Evolutionary conservation across 306 rosid genomes (phyloP).

Genomic region (Prunus kanzakura): DNA sequence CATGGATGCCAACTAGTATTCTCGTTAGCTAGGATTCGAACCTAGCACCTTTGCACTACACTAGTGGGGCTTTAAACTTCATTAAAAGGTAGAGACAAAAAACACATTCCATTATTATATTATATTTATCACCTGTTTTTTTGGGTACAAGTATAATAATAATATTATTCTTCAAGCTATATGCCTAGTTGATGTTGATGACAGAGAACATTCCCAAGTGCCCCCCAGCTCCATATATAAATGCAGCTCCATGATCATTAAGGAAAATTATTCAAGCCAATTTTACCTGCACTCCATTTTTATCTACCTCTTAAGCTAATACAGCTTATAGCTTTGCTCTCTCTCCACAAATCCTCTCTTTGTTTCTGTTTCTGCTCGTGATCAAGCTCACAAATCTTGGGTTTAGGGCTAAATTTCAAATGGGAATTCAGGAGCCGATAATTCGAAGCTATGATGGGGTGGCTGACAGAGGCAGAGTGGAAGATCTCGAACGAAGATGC

Average conservation of each 20-base stretch:
- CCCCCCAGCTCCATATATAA: slow-evolving; percentile 43
- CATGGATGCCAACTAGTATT: background rate
- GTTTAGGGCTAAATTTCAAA: background rate
- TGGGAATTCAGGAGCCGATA: slow-evolving; percentile 38
- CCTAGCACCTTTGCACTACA: background rate
- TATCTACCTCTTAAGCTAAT: background rate
- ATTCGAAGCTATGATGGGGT: slow-evolving; percentile 61
- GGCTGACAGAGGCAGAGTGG: slow-evolving; percentile 66
- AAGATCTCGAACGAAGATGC: slow-evolving; percentile 77
- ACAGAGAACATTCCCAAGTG: slow-evolving; percentile 41
- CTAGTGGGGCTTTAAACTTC: background rate
- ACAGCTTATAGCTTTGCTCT: slow-evolving; percentile 3
- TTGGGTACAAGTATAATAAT: slow-evolving; percentile 14
- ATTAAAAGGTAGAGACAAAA: slow-evolving; percentile 47
- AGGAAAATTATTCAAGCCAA: background rate
- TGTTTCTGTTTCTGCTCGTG: background rate
- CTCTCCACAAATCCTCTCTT: slow-evolving; percentile 11
- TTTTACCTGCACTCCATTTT: background rate
- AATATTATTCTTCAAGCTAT: slow-evolving; percentile 11
- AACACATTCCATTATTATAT: slow-evolving; percentile 48
- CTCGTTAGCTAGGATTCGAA: background rate
- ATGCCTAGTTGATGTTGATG: slow-evolving; percentile 49
- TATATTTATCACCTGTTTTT: slow-evolving; percentile 39
- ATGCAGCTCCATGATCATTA: slow-evolving; percentile 21
- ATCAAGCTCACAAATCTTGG: background rate